Evolutionary conservation across 805 yeast genomes (phyloP), one percentile per base, ranked within the genome.

Genomic region (Pichia kluyveri): DNA sequence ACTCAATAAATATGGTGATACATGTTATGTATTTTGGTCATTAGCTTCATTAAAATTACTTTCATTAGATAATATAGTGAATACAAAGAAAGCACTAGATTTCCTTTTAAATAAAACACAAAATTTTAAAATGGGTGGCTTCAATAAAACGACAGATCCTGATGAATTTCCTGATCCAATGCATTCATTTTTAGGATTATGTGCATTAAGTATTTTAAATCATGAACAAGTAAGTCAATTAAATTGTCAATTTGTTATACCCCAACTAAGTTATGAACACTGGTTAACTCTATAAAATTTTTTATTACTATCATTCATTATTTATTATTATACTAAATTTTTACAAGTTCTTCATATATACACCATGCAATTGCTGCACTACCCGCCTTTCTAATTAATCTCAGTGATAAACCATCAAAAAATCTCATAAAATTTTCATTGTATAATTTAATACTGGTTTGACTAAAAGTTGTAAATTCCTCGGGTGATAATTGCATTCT

Each of bases 291-390:
- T 31, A 30, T n/a, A 34, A 17, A 23, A 27, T 9, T 40, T 9
- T 10, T 30, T 12, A 19, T 14, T 46, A 15, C 15, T 42, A 38
- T 31, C 14, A 18, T n/a, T 27, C 27, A n/a, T 27, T 40, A 27
- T 40, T n/a, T 14, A 15, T 19, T 27, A 8, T 12, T 30, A 10
- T 12, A 30, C 42, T 46, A 63, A 32, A 62, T 48, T 43, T 75
- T 76, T 38, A 91, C 76, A 47, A 91, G 67, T 61, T 93, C 97
- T 64, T 93, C 99, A 62, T 91, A 93, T 26, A 93, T 82, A 50
- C 96, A 87, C 99, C 99, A 93, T 44, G 96, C 89, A 51, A 93
- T 88, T 1, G 96, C 97, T 0, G 97, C 91, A 64, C 96, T 85
- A 43, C 86, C 63, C 0, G 91, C 96, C 66, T 93, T 93, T 56